Evolutionary conservation across 2,329 filamentous ascomycete genomes (phyloP), one percentile per base, ranked within the genome.

Genomic region (Venturiaceae sp.): DNA sequence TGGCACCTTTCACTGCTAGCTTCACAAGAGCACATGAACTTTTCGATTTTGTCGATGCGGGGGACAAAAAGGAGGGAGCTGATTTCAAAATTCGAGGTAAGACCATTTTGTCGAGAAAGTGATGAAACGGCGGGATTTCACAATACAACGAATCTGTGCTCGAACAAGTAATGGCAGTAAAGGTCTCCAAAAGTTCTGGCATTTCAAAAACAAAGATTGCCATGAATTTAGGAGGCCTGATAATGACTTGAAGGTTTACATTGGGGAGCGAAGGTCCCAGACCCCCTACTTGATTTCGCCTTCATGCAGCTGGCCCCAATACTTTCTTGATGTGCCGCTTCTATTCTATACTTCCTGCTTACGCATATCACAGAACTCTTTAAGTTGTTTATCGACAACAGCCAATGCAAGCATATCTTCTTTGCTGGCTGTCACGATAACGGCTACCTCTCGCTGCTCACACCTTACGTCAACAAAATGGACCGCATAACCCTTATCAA

Each of bases 381-480:
- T 65, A 71, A 74, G 5, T 71, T 84, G 1, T 83, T 82, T 61
- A 77, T 75, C 34, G 78, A 83, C 50, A 82, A 81, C 63, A 70
- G 75, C 3, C 80, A 84, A 64, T 87, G 84, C 71, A 82, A 81
- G 63, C 83, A 85, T 65, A 83, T 87, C 36, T 82, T 81, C 64
- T 82, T 84, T 59, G 84, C 82, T 5, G 82, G 78, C 39, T 86
- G 83, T 64, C 82, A 85, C 63, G 81, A 86, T 63, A 74, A 74
- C 26, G 78, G 79, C 55, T 84, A 85, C 65, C 69, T 83, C 50
- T 77, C 80, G 7, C 75, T 83, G 53, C 71, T 86, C 28, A 78
- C 75, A 5, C 78, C 79, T 7, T 80, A 80, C 63, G 71, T 70
- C 46, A 77, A 76, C 46, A 74, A 76, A 59, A 67, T 69, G 7